phyloP scores from a whole-genome alignment of 371 early-diverging fungal genomes.

The Mycotypha africana region DNA sequence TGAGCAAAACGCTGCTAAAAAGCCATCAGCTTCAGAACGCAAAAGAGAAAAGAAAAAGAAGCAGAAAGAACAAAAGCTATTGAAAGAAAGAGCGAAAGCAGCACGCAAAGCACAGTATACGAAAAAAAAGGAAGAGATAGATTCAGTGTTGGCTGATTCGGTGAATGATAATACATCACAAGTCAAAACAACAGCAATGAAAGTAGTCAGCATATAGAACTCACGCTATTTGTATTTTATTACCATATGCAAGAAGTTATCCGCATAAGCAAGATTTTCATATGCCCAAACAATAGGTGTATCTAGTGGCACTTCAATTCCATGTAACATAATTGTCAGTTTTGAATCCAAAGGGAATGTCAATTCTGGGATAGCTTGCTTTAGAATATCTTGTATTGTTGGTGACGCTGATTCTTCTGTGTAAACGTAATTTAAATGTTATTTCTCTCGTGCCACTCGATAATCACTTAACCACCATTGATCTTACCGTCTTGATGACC shows the following conservation, averaged over 20 bases:
- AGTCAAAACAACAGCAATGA: too few relatives aligned
- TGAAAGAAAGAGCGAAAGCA: constrained; percentile 15
- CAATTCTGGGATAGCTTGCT: constrained; percentile 17
- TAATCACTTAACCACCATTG: too few relatives aligned
- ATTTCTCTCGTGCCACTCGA: not conserved
- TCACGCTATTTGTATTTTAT: constrained; percentile 13
- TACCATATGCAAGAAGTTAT: constrained; percentile 72
- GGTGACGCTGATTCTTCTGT: constrained; percentile 11
- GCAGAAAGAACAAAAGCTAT: constrained; percentile 22
- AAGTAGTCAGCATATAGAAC: too few relatives aligned
- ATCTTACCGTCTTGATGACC: too few relatives aligned
- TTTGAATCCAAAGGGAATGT: not conserved
- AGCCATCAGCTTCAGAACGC: constrained; percentile 19
- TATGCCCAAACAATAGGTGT: constrained; percentile 64
- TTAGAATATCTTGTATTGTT: constrained; percentile 14
- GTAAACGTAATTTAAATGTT: not conserved
- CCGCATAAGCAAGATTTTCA: constrained; percentile 61
- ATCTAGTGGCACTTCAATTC: constrained; percentile 48
- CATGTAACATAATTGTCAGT: constrained; percentile 42
- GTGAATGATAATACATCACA: too few relatives aligned
- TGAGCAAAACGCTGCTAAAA: constrained; percentile 8
- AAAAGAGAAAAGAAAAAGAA: constrained; percentile 21
- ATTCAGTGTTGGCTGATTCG: not conserved
- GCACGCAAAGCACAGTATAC: constrained; percentile 4
- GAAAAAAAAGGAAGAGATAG: constrained; percentile 3